Conservation (phyloP, 1,284 basidiomycete species). For the Moesziomyces aphidis region DNA sequence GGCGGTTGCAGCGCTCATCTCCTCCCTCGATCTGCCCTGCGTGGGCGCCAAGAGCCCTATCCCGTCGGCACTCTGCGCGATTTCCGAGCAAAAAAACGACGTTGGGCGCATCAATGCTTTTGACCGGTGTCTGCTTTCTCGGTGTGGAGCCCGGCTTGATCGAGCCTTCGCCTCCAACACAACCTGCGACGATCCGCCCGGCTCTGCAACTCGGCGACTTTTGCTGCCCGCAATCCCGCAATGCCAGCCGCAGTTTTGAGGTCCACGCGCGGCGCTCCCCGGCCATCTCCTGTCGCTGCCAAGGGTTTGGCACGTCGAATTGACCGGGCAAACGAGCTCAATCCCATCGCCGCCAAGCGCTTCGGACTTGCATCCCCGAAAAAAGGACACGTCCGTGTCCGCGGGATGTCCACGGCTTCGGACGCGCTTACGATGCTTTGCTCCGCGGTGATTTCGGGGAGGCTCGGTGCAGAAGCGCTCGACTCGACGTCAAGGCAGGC, state of each 20-base stretch:
- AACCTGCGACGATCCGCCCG: background rate
- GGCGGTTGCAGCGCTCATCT: background rate
- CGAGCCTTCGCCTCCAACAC: background rate
- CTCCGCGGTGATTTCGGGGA: too few relatives aligned
- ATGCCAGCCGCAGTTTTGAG: too few relatives aligned
- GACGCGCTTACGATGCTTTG: too few relatives aligned
- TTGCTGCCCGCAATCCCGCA: background rate
- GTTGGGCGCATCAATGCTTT: background rate
- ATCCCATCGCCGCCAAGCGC: background rate
- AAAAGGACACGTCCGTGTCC: background rate
- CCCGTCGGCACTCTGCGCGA: background rate
- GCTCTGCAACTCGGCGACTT: background rate
- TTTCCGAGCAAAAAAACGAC: background rate
- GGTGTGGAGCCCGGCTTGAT: too few relatives aligned
- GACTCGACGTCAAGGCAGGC: too few relatives aligned
- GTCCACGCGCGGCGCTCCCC: too few relatives aligned
- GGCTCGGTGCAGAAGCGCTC: too few relatives aligned
- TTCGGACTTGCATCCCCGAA: too few relatives aligned
- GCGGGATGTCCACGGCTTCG: too few relatives aligned
- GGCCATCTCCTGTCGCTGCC: too few relatives aligned
- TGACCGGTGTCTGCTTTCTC: too few relatives aligned
- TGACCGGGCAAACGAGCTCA: background rate
- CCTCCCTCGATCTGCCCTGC: background rate
- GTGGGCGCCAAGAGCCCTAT: background rate
- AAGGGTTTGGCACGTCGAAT: background rate